Conservation (phyloP, 2,329 filamentous ascomycete genomes). For the Rhinocladiella similis region DNA sequence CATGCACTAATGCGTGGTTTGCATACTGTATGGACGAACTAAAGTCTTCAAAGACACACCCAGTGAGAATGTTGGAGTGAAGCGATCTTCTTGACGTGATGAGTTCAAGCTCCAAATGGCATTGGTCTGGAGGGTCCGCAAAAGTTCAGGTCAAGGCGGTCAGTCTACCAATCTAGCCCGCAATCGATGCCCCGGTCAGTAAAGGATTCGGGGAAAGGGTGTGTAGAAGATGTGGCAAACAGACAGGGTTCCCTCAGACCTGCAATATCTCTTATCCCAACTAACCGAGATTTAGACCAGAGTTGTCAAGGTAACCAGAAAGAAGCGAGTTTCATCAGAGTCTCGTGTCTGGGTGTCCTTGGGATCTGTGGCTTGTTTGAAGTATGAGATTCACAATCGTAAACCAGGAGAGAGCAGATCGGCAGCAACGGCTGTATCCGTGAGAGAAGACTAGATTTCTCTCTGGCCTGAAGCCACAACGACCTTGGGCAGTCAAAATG, state of each 20-base stretch:
- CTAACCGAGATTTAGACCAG: slow-evolving; percentile 10
- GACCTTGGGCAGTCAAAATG: not conserved
- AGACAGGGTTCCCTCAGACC: not conserved
- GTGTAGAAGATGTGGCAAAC: too few species aligned
- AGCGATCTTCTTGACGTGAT: slow-evolving; percentile 4
- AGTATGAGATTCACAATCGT: not conserved
- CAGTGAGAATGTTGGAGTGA: not conserved
- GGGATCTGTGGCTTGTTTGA: slow-evolving; percentile 1
- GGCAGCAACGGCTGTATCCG: slow-evolving; percentile 19
- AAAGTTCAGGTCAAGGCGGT: slow-evolving; percentile 8
- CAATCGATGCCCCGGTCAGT: not conserved
- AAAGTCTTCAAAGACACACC: not conserved
- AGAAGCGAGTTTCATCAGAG: slow-evolving; percentile 14
- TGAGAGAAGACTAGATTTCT: not conserved
- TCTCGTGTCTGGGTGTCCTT: not conserved
- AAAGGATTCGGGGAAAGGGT: not conserved
- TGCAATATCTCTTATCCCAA: slow-evolving; percentile 11
- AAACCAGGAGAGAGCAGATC: slow-evolving; percentile 2
- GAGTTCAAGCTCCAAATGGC: not conserved
- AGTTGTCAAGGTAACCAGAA: slow-evolving; percentile 11
- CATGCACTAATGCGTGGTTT: slow-evolving; percentile 7
- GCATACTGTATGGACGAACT: slow-evolving; percentile 2
- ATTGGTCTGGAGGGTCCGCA: slow-evolving; percentile 14
- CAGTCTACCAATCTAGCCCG: slow-evolving; percentile 3
- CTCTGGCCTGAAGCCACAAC: not conserved